Evolutionary conservation across 371 early-diverging fungal species (phyloP).

Genomic region (Dipsacomyces acuminosporus): DNA sequence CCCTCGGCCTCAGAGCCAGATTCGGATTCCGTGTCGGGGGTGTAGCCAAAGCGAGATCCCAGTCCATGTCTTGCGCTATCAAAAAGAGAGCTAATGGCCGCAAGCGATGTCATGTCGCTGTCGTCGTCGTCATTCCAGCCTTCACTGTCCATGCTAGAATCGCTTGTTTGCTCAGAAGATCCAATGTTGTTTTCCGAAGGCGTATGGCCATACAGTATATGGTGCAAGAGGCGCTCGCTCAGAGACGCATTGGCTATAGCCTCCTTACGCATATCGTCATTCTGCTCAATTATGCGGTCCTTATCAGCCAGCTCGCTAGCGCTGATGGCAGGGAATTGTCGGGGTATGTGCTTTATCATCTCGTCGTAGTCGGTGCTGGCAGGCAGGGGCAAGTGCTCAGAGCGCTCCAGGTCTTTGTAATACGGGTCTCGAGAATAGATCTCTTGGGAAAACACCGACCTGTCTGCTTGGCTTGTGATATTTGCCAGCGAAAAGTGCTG

Average conservation of each 20-base stretch:
- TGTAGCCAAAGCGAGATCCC: conserved; percentile 3
- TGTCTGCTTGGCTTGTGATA: conserved; percentile 1
- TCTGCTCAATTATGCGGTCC: conserved; percentile 9
- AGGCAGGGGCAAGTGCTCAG: conserved; percentile 15
- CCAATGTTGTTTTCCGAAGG: too few relatives aligned
- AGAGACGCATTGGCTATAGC: conserved; percentile 16
- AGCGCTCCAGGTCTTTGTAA: conserved; percentile 7
- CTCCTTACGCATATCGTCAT: conserved; percentile 21
- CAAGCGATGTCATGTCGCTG: too few relatives aligned
- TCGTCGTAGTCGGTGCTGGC: neutral
- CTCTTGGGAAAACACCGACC: conserved; percentile 2
- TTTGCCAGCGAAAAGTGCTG: conserved; percentile 8
- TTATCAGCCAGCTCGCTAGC: conserved; percentile 12
- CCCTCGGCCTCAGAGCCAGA: too few relatives aligned
- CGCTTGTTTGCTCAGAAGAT: too few relatives aligned
- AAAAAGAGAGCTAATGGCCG: too few relatives aligned
- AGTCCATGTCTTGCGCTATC: too few relatives aligned
- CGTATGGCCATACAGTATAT: conserved; percentile 9
- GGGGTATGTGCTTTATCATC: neutral
- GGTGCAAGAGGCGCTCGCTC: conserved; percentile 17
- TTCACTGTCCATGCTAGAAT: too few relatives aligned
- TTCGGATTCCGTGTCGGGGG: neutral
- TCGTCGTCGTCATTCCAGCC: too few relatives aligned
- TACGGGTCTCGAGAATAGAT: conserved; percentile 30
- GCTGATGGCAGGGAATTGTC: conserved; percentile 31